Evolutionary conservation across 1,284 basidiomycete genomes (phyloP).

Genomic region (Cryptococcus depauperatus): DNA sequence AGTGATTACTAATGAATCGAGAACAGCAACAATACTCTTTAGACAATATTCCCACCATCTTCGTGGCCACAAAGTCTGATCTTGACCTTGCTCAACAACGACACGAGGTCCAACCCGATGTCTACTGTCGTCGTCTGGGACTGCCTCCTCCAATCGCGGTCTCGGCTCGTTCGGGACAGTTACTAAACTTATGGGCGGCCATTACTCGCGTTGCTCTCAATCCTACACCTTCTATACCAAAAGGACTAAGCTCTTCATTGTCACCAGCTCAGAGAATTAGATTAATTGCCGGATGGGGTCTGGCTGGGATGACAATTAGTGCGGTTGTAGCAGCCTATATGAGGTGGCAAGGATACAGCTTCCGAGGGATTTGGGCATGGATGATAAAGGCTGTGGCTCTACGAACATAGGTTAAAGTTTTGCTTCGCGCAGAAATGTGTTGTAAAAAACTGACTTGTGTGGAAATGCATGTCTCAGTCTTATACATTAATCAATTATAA

Average conservation of each 20-base stretch:
- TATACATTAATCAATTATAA: no score
- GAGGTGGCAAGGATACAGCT: slow-evolving; percentile 40
- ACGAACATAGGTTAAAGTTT: not conserved
- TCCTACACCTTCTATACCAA: slow-evolving; percentile 37
- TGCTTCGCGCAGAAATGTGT: no score
- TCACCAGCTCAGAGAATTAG: slow-evolving; percentile 33
- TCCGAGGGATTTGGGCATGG: slow-evolving; percentile 39
- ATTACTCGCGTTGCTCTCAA: slow-evolving; percentile 41
- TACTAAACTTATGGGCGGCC: slow-evolving; percentile 43
- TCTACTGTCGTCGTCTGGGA: slow-evolving; percentile 78
- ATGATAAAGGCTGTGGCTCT: slow-evolving; percentile 9
- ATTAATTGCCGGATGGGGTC: slow-evolving; percentile 22
- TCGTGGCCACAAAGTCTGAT: slow-evolving; percentile 98
- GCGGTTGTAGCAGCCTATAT: slow-evolving; percentile 35
- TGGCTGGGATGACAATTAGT: slow-evolving; percentile 21
- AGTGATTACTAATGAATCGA: not conserved
- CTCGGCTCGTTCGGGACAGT: slow-evolving; percentile 62
- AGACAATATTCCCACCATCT: slow-evolving; percentile 86
- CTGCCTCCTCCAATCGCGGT: slow-evolving; percentile 85
- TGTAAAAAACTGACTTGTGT: no score
- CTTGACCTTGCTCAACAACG: slow-evolving; percentile 91
- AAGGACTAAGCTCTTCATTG: slow-evolving; percentile 30
- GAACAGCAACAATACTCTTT: slow-evolving; percentile 88
- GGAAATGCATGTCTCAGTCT: no score
- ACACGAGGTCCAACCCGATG: slow-evolving; percentile 96